phyloP scores from a whole-genome alignment of 305 asterid species.

The Solanum hybrid region DNA sequence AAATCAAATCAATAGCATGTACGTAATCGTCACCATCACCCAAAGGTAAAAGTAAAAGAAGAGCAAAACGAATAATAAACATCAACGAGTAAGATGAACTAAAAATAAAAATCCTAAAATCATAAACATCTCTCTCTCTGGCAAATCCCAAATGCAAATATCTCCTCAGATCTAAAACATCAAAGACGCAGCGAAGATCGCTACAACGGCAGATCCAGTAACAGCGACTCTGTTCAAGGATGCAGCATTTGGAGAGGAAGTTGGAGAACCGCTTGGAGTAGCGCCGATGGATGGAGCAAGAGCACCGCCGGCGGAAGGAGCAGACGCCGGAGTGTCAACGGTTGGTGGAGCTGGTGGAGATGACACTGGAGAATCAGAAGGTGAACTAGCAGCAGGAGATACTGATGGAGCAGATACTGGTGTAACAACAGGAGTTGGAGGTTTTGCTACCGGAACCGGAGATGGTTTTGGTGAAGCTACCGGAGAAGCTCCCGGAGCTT shows the following conservation, averaged over 20 bases:
- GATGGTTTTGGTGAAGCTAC: conserved; percentile 15
- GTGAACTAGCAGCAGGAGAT: conserved; percentile 8
- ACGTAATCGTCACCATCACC: neutral
- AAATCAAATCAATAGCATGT: conserved; percentile 12
- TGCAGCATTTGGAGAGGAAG: conserved; percentile 22
- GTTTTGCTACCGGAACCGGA: conserved; percentile 19
- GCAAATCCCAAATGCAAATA: neutral
- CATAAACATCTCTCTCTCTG: conserved; percentile 8
- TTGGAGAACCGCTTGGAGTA: conserved; percentile 28
- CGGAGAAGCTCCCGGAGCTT: conserved; percentile 37
- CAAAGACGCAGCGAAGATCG: conserved; percentile 29
- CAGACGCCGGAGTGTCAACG: neutral
- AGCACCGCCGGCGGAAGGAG: conserved; percentile 14
- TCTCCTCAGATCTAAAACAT: conserved; percentile 24
- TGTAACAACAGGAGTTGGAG: conserved; percentile 15
- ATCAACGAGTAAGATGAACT: conserved; percentile 1
- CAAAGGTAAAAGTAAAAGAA: neutral
- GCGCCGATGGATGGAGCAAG: conserved; percentile 26
- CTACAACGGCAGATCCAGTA: conserved; percentile 38
- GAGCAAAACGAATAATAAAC: conserved; percentile 10
- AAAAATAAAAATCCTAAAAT: conserved; percentile 10
- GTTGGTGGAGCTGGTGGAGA: conserved; percentile 26
- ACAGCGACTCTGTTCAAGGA: conserved; percentile 24
- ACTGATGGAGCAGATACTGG: conserved; percentile 15
- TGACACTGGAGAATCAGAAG: conserved; percentile 15